phyloP scores from a whole-genome alignment of 306 rosid genomes.

The Nissolia schottii region DNA sequence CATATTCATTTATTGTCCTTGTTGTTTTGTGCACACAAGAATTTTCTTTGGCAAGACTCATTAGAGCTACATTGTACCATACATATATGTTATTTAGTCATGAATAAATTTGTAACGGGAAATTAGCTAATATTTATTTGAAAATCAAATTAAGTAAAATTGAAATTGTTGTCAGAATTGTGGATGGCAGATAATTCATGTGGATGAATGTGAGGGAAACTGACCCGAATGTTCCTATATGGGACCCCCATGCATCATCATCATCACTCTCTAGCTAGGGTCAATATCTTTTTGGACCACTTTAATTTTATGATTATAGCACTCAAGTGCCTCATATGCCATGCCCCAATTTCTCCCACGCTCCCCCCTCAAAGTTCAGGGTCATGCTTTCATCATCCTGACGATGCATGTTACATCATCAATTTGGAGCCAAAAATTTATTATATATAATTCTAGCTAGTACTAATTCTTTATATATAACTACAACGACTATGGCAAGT shows the following conservation, averaged over 20 bases:
- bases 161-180: not conserved
- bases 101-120: not conserved
- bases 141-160: not conserved
- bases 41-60: not conserved
- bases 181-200: slow-evolving; percentile 25
- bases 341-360: slow-evolving; percentile 22
- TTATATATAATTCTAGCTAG: not conserved
- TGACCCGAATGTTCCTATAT: slow-evolving; percentile 23
- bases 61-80: not conserved
- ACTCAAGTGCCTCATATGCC: slow-evolving; percentile 22
- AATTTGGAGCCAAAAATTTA: not conserved
- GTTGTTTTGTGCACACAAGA: slow-evolving; percentile 8
- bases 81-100: not conserved
- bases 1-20: not conserved
- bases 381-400: slow-evolving; percentile 14
- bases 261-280: not conserved
- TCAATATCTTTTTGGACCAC: slow-evolving; percentile 33
- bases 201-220: slow-evolving; percentile 26
- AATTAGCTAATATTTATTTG: not conserved
- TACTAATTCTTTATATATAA: not conserved
- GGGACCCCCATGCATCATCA: slow-evolving; percentile 37
- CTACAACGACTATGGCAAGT: not conserved
- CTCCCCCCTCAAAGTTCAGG: slow-evolving; percentile 9
- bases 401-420: slow-evolving; percentile 38
- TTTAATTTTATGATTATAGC: not conserved